Evolutionary conservation across 257 asterid species (phyloP).

Genomic region (Craterostigma plantagineum): DNA sequence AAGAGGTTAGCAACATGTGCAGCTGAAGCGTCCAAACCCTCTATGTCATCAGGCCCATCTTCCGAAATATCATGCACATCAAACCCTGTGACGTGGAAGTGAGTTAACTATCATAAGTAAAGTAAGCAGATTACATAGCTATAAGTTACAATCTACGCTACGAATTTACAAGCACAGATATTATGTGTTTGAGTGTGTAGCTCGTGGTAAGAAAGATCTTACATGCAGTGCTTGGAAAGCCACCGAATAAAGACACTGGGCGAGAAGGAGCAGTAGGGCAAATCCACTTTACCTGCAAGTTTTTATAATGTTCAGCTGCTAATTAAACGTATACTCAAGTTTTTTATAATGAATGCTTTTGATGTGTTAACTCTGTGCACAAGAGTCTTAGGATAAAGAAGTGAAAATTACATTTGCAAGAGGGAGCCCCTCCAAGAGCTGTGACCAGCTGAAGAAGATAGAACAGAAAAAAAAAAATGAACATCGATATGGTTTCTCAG

Average conservation of each 20-base stretch:
- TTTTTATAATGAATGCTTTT: background rate
- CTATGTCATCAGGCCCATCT: conserved; percentile 47
- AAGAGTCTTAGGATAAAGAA: background rate
- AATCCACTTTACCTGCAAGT: conserved; percentile 73
- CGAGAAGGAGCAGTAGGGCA: conserved; percentile 89
- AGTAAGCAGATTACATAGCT: background rate
- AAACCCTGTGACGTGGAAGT: conserved; percentile 33
- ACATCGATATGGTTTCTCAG: background rate
- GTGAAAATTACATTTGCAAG: conserved; percentile 39
- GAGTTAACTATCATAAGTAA: no score
- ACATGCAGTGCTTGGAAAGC: conserved; percentile 82
- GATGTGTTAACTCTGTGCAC: no score
- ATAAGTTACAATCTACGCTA: background rate
- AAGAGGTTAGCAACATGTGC: conserved; percentile 77
- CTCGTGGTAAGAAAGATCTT: conserved; percentile 11
- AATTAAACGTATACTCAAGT: background rate
- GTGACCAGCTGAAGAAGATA: conserved; percentile 44
- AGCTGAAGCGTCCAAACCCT: conserved; percentile 83
- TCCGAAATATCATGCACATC: conserved; percentile 81
- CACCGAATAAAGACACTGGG: conserved; percentile 61
- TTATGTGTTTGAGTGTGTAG: background rate
- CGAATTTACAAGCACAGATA: background rate
- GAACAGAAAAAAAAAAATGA: background rate
- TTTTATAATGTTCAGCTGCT: conserved; percentile 6
- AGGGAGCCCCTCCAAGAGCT: conserved; percentile 39